A percentile compares a stretch with the other conserved stretches of the same genome.
Evolutionary conservation across 2,329 filamentous ascomycete genomes (phyloP).

Genomic region (Juglanconis oblonga): DNA sequence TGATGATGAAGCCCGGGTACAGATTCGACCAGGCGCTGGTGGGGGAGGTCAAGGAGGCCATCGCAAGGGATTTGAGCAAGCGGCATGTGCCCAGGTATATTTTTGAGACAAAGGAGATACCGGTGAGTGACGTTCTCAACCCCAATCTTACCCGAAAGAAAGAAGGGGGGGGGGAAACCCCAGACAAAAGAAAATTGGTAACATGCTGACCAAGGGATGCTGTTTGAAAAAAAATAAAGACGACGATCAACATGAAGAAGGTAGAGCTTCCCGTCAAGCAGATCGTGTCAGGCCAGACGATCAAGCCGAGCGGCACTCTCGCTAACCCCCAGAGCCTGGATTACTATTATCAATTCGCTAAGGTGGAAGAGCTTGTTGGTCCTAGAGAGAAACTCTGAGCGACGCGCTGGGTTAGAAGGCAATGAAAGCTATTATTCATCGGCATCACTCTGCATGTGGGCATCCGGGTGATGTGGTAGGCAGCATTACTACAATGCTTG

Average conservation of each 20-base stretch:
- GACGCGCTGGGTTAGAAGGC: too few relatives aligned
- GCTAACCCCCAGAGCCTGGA: conserved; percentile 73
- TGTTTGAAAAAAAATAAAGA: conserved; percentile 42
- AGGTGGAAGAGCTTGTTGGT: conserved; percentile 58
- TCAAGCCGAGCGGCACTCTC: conserved; percentile 75
- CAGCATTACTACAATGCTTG: too few relatives aligned
- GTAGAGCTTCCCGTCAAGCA: conserved; percentile 82
- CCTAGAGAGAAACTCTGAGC: conserved; percentile 47
- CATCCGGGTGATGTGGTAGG: too few relatives aligned
- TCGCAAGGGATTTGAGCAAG: conserved; percentile 64
- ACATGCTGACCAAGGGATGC: neutral
- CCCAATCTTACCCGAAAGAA: neutral
- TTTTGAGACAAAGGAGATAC: conserved; percentile 78
- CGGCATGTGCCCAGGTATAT: conserved; percentile 76
- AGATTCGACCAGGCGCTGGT: conserved; percentile 53
- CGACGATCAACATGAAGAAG: conserved; percentile 81
- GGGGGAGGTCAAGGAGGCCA: conserved; percentile 58
- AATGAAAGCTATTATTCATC: too few relatives aligned
- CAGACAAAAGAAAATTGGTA: too few relatives aligned
- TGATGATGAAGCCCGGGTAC: conserved; percentile 66
- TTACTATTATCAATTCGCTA: conserved; percentile 76
- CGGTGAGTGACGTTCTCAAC: conserved; percentile 49
- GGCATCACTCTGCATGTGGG: too few relatives aligned
- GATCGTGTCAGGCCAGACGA: conserved; percentile 71
- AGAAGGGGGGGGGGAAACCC: too few relatives aligned